Percentiles rank a stretch among this genome's conserved stretches.
Evolutionary conservation across 768 basidiomycete species (phyloP).

Genomic region (Amanita rubescens): DNA sequence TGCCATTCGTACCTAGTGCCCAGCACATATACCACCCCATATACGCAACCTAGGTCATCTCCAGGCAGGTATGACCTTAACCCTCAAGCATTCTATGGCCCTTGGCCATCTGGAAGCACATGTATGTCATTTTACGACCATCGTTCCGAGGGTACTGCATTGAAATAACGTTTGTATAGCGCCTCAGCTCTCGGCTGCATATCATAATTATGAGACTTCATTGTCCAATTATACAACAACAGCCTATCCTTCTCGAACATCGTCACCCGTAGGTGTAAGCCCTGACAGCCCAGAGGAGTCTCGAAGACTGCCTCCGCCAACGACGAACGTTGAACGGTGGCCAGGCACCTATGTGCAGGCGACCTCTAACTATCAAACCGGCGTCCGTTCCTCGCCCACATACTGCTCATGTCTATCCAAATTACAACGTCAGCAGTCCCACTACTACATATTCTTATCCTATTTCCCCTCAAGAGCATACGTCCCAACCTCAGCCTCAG

Average conservation of each 20-base stretch:
- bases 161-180: conserved; percentile 27
- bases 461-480: conserved; percentile 25
- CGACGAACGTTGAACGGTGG: conserved; percentile 46
- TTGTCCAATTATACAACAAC: conserved; percentile 33
- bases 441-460: conserved; percentile 36
- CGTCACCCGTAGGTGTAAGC: conserved; percentile 40
- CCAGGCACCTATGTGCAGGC: conserved; percentile 27
- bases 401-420: conserved; percentile 50
- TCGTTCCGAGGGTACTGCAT: conserved; percentile 27
- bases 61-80: conserved; percentile 54
- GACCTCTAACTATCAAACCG: conserved; percentile 13
- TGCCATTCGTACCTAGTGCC: conserved; percentile 52
- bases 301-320: conserved; percentile 53
- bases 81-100: conserved; percentile 39
- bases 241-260: conserved; percentile 40
- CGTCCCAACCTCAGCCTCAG: background rate
- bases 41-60: conserved; percentile 59
- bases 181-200: conserved; percentile 39
- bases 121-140: conserved; percentile 26
- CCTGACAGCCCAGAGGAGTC: conserved; percentile 42
- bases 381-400: conserved; percentile 51
- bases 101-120: conserved; percentile 29
- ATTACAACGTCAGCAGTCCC: conserved; percentile 33
- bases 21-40: conserved; percentile 48
- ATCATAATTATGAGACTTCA: conserved; percentile 45